These are phyloP conservation scores for Fusarium sp. DNA, from an alignment of 2,329 filamentous ascomycete genomes.

Conservation along the genomic window DNA sequence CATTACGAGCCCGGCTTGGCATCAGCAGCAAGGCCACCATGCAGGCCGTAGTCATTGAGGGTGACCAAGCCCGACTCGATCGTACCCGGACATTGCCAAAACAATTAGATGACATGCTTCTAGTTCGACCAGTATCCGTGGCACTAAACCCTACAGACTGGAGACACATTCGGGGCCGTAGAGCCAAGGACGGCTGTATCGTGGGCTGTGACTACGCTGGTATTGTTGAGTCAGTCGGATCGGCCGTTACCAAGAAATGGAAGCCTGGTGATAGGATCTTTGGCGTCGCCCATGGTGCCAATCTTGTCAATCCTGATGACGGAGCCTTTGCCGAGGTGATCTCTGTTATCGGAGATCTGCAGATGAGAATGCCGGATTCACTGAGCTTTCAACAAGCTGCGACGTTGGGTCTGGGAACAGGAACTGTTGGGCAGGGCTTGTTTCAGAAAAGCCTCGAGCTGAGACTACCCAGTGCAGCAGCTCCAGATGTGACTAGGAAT, in stretches of 20 bases:
- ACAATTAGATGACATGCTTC: not conserved
- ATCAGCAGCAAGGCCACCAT: not conserved
- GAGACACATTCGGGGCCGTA: not conserved
- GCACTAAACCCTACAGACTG: not conserved
- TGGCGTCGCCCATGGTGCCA: not conserved
- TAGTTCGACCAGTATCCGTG: not conserved
- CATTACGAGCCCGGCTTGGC: not conserved
- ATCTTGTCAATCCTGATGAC: not conserved
- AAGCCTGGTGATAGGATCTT: not conserved
- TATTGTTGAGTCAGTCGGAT: not conserved
- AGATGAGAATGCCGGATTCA: not conserved
- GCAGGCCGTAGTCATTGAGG: not conserved
- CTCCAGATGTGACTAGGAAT: rapidly evolving
- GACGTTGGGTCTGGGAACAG: not conserved
- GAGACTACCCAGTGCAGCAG: not conserved
- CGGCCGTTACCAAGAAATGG: not conserved
- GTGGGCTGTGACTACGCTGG: not conserved
- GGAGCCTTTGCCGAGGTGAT: not conserved
- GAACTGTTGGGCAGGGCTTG: not conserved
- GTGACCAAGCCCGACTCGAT: not conserved
- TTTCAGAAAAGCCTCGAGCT: not conserved
- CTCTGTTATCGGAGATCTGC: not conserved
- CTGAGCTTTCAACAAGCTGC: not conserved
- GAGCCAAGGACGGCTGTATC: not conserved
- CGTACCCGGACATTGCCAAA: not conserved